phyloP scores from a whole-genome alignment of 345 rosid species.

The Firmiana major region DNA sequence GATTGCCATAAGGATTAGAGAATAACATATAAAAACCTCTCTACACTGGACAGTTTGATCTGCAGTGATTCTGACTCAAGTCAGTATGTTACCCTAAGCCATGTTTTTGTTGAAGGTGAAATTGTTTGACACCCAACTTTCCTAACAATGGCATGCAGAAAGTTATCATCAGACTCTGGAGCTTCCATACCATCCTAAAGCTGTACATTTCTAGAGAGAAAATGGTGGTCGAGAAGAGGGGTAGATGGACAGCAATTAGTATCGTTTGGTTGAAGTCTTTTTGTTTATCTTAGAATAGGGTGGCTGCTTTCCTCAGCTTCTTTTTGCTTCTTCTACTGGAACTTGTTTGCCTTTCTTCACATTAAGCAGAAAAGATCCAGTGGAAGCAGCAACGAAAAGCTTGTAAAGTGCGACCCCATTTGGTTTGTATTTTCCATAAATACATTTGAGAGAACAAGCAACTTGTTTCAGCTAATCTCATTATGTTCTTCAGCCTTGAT shows the following conservation, averaged over 20 bases:
- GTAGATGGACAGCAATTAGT: background rate
- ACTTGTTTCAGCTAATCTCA: background rate
- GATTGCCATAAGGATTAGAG: background rate
- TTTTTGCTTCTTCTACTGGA: slow-evolving; percentile 90
- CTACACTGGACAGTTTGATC: background rate
- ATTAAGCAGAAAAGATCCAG: slow-evolving; percentile 60
- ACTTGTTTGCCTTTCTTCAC: slow-evolving; percentile 45
- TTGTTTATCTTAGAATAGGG: slow-evolving; percentile 13
- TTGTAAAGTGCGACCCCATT: slow-evolving; percentile 44
- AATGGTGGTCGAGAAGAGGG: slow-evolving; percentile 10
- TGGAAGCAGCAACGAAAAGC: slow-evolving; percentile 99
- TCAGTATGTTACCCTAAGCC: background rate
- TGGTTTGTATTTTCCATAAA: slow-evolving; percentile 6
- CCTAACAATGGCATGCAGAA: slow-evolving; percentile 3
- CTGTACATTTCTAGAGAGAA: slow-evolving; percentile 16
- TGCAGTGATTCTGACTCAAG: background rate
- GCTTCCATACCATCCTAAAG: slow-evolving; percentile 15
- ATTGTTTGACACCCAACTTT: slow-evolving; percentile 4
- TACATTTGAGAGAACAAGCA: background rate
- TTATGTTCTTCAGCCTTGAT: background rate
- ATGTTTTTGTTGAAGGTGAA: background rate
- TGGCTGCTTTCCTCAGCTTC: slow-evolving; percentile 56
- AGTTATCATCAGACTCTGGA: background rate
- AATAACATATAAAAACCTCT: background rate
- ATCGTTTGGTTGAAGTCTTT: background rate